A percentile compares a stretch with the other conserved stretches of the same genome.
Conservation (phyloP, 179 eudicot genomes). For the Spinacia oleracea region DNA sequence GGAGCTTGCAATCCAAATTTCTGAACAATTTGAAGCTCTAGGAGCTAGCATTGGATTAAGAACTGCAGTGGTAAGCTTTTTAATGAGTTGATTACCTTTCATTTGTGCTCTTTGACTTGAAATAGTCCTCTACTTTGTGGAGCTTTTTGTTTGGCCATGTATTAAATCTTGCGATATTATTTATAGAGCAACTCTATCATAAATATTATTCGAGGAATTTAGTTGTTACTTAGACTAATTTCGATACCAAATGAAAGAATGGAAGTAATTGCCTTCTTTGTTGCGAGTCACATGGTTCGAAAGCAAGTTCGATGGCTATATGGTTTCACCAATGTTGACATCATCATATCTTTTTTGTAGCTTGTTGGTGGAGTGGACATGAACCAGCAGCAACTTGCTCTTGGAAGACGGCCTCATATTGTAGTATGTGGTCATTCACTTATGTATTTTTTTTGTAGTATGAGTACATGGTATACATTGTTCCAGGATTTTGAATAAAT, state of each 20-base stretch:
- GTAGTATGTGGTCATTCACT: constrained; percentile 49
- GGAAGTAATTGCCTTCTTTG: neutral
- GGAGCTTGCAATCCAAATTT: constrained; percentile 94
- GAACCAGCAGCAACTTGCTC: constrained; percentile 63
- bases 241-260: neutral
- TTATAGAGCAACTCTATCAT: neutral
- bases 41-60: constrained; percentile 81
- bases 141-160: neutral
- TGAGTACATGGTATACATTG: too few species aligned
- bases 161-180: too few species aligned
- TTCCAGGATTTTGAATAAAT: neutral
- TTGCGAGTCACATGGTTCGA: neutral
- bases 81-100: neutral
- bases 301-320: neutral
- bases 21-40: constrained; percentile 93
- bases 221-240: neutral
- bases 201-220: neutral
- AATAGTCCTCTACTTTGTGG: neutral
- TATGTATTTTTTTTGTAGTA: neutral
- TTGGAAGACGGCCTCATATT: constrained; percentile 81
- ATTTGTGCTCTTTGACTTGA: neutral
- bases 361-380: constrained; percentile 86
- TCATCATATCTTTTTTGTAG: constrained; percentile 37
- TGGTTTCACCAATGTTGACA: neutral
- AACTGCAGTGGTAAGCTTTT: constrained; percentile 71